Conservation (phyloP, 108 stramenopile genomes). For the Discostella stelligeroides region DNA sequence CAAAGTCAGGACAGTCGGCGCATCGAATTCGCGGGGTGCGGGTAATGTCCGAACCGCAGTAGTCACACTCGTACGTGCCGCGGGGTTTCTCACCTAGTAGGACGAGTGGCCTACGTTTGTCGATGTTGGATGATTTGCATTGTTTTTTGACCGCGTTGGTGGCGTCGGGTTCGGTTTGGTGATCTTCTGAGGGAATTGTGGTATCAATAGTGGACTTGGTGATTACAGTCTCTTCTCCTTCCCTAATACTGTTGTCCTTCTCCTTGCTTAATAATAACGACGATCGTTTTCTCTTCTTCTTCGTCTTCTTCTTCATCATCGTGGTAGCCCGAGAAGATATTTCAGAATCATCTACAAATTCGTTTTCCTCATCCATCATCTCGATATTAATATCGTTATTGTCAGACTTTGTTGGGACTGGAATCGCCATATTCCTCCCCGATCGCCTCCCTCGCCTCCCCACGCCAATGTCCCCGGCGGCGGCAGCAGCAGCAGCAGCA, state of each 20-base stretch:
- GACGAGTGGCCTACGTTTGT: slow-evolving; percentile 43
- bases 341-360: no score
- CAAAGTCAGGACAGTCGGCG: slow-evolving; percentile 84
- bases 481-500: not conserved
- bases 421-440: not conserved
- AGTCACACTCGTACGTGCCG: slow-evolving; percentile 89
- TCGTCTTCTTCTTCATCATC: not conserved
- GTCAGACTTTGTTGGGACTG: not conserved
- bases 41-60: slow-evolving; percentile 83
- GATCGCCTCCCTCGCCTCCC: not conserved
- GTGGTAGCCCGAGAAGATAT: not conserved
- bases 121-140: no score
- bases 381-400: not conserved
- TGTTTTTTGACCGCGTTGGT: not conserved
- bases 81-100: slow-evolving; percentile 74
- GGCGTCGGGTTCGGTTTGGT: not conserved
- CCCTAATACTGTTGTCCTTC: not conserved
- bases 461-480: not conserved
- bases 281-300: not conserved
- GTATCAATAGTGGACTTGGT: no score
- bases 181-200: not conserved
- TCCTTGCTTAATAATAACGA: not conserved
- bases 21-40: slow-evolving; percentile 84
- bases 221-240: no score
- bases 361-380: no score